Base-by-base conservation (phyloP, 495 filamentous ascomycete genomes). In the Aspergillus homomorphus region DNA sequence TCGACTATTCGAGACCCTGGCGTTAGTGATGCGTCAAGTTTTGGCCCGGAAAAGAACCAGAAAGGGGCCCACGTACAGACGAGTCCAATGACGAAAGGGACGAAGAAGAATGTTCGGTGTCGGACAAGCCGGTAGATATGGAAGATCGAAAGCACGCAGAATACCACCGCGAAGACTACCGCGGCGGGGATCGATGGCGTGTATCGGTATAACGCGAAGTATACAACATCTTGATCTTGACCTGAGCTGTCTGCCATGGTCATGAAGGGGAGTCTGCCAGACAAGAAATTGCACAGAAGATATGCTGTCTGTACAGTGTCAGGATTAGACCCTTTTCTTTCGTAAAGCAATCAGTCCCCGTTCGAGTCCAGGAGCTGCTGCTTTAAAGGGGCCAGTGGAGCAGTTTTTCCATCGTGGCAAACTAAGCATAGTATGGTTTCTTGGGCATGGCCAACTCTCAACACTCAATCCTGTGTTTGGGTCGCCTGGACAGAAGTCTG, bases 111-210 rank as follows among this genome's bases (percentile, higher is more conserved):
- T 4, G 60, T 48, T 30, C 57, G 58, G 41, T 55, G 44, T 45
- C 22, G 50, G n/a, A 58, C 21, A 18, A 68, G 51, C 18, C 51
- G 59, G 43, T 57, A 69, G 16, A 61, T 12, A 57, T 87, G 84
- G 1, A 69, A 55, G 18, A 73, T 21, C 12, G 79, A 58, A 3
- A 75, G 62, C 45, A 77, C 28, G 18, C 67, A 57, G 58, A 87
- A 87, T 2, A 84, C 62, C 8, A 65, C 66, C 4, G 75, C 61
- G 53, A 83, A 85, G 7, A 83, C 62, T 1, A 72, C 56, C 3
- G 79, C 83, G 0, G 77, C 78, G 3, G 66, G 69, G 22, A 83
- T 55, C 4, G 75, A 81, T 2, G 84, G 85, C 15, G 56, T 63
- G 38, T 68, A 68, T 1, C 61, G 60, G 52, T 66, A 68, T 8